Base-by-base conservation (phyloP, 257 asterid species). In the Solanum pennellii region DNA sequence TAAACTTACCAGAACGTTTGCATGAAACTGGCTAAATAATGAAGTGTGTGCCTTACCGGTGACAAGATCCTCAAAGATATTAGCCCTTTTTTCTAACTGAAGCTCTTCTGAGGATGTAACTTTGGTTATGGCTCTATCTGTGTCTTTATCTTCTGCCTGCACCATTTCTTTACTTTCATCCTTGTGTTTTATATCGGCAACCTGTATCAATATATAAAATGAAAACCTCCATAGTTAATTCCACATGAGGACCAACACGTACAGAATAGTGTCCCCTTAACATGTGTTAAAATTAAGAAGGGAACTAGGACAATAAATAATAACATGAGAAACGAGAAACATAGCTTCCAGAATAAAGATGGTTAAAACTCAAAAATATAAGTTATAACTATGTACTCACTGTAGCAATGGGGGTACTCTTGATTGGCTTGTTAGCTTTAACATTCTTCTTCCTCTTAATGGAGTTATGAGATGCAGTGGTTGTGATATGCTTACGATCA, bases 381-480 rank as follows among this genome's bases (percentile, higher is more conserved):
- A 77, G 65, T 77, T 44, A 77, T 27, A 79, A 47, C 68, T 86
- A 31, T 44, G 73, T 31, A 86, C 47, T 91, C 89, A 95, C 98
- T 35, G 44, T 56, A 86, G 87, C 84, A 68, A 85, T 35, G 8
- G 92, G 90, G 15, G 88, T 88, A 74, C 83, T 89, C 79, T 91
- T 87, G 29, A 65, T 85, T 25, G 39, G 72, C 90, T 93, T 93
- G 44, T 86, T 91, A 60, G 77, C 84, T 65, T 88, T 89, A 35
- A 85, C 86, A 69, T 80, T 90, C 94, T 80, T 49, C 85, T 90
- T 93, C 89, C 89, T 91, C 77, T 83, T 90, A 87, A 88, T 84
- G 88, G 80, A 87, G 80, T 71, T 85, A 85, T 45, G 69, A 18
- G 83, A 85, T 69, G 87, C 66, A 84, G 87, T 56, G 29, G 42